These are phyloP conservation scores for Mimosa pudica DNA, from an alignment of 306 rosid species.

Conservation along the genomic window DNA sequence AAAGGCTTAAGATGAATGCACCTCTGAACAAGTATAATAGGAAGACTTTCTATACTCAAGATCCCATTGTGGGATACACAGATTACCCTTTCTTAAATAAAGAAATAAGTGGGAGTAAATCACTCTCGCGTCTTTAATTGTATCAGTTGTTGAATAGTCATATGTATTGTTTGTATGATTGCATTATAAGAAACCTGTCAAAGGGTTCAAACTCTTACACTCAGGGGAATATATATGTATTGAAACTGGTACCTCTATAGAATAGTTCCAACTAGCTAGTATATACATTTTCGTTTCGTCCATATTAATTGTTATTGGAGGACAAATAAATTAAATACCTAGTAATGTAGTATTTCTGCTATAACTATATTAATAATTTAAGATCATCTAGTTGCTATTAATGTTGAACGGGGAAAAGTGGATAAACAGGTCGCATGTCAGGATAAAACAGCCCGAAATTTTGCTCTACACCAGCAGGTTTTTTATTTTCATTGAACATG, in stretches of 20 bases:
- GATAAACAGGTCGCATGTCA: conserved; percentile 40
- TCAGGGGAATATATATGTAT: not conserved
- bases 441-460: conserved; percentile 43
- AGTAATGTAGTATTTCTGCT: too few species aligned
- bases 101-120: not conserved
- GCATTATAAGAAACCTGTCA: not conserved
- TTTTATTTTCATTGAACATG: conserved; percentile 45
- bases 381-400: not conserved
- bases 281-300: not conserved
- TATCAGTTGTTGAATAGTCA: not conserved
- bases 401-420: conserved; percentile 14
- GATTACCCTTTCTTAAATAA: conserved; percentile 12
- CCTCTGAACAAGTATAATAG: conserved; percentile 15
- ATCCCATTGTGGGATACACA: conserved; percentile 16
- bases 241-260: not conserved
- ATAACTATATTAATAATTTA: not conserved
- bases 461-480: conserved; percentile 33
- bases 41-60: conserved; percentile 10
- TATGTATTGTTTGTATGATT: not conserved
- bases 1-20: not conserved
- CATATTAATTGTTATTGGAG: not conserved
- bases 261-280: not conserved
- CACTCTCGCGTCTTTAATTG: conserved; percentile 8
- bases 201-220: not conserved
- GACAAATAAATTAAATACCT: too few species aligned